A percentile compares a stretch with the other conserved stretches of the same genome.
Evolutionary conservation across 1,284 basidiomycete genomes (phyloP).

Genomic region (Cystobasidiaceae sp.): DNA sequence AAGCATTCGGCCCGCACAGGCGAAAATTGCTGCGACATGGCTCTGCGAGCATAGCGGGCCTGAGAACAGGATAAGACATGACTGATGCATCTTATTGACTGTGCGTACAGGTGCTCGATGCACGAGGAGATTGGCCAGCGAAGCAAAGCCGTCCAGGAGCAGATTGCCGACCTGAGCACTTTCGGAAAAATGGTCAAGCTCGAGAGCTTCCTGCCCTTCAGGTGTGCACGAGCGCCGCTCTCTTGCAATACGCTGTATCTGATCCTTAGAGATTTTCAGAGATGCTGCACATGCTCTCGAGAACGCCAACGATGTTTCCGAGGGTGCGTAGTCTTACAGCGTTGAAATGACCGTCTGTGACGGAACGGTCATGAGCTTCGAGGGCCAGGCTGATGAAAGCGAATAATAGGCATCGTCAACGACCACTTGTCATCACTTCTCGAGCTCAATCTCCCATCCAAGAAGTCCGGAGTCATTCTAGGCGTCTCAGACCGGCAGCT

Average conservation of each 20-base stretch:
- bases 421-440: slow-evolving; percentile 80
- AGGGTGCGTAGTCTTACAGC: slow-evolving; percentile 59
- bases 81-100: background rate
- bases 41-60: background rate
- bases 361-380: background rate
- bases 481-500: slow-evolving; percentile 77
- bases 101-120: slow-evolving; percentile 8
- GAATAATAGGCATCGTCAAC: slow-evolving; percentile 77
- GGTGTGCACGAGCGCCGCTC: slow-evolving; percentile 57
- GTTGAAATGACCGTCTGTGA: background rate
- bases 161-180: slow-evolving; percentile 77
- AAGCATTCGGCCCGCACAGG: background rate
- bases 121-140: slow-evolving; percentile 77
- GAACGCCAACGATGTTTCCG: slow-evolving; percentile 93
- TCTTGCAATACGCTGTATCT: background rate
- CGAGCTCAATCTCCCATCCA: slow-evolving; percentile 78
- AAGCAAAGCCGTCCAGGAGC: slow-evolving; percentile 61
- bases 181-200: slow-evolving; percentile 93
- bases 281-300: slow-evolving; percentile 76
- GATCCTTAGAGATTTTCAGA: slow-evolving; percentile 57
- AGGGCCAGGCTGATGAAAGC: no score
- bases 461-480: slow-evolving; percentile 72
- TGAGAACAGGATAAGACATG: background rate
- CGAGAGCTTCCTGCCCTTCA: slow-evolving; percentile 90
- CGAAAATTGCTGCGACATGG: slow-evolving; percentile 8